Base-by-base conservation (phyloP, 208 protist genomes). In the Wallacemonas rigidus region DNA sequence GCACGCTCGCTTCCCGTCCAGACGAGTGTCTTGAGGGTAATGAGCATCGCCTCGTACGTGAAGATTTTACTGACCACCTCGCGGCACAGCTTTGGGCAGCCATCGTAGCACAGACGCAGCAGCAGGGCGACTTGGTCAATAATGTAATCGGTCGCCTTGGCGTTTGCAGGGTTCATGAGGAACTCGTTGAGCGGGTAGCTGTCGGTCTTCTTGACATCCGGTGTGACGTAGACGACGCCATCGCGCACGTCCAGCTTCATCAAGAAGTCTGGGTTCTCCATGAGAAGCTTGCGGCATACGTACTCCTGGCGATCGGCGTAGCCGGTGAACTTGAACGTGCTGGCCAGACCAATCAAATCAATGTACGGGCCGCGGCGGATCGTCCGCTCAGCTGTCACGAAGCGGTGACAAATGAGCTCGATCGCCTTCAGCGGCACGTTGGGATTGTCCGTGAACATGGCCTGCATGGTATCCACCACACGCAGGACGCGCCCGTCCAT, bases 391-490 rank as follows among this genome's bases (percentile, higher is more conserved):
- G 69, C 74, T 8, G 26, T 55, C 56, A 90, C 76, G 74, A 86
- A 87, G 73, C 92, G 83, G 11, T 82, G 41, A 4, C 68, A 55
- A 5, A 89, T 80, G 54, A 63, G 71, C 65, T 85, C 61, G n/a
- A 92, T 69, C 11, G 74, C 72, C 11, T 65, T 45, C 26, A 87
- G 69, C 0, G 80, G 65, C 9, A 92, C 62, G 47, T 55, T 64
- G 2, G 75, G 68, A 60, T 92, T 92, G 56, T 92, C 85, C 43
- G 85, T 84, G 77, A 90, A 88, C 56, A 92, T 72, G 65, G 82
- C 85, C 54, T 80, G 75, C 70, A 95, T 77, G 58, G 76, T 80
- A 54, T 92, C 85, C 36, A 86, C 75, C 11, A 87, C 79, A 71
- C 79, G 80, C 53, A 95, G 76, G 1, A 80, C 67, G 43, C 75